phyloP scores from a whole-genome alignment of 2,329 filamentous ascomycete species.

The Geoglossum cookeanum region DNA sequence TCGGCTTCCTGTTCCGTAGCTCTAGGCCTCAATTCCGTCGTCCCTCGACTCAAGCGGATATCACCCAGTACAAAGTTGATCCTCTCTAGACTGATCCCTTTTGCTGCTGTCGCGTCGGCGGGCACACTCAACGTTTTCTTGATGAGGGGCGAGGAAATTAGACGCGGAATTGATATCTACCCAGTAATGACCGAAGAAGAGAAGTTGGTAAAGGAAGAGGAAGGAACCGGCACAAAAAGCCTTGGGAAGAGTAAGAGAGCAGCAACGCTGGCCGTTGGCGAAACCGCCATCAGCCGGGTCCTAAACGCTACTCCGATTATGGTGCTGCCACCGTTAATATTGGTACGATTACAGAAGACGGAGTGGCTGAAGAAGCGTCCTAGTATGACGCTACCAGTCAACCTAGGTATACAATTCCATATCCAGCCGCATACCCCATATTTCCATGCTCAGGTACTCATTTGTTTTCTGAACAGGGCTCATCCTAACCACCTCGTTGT shows the following conservation, averaged over 20 bases:
- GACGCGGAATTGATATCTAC: slow-evolving; percentile 80
- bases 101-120: slow-evolving; percentile 82
- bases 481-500: slow-evolving; percentile 71
- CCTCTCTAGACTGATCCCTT: slow-evolving; percentile 76
- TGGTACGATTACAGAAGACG: slow-evolving; percentile 68
- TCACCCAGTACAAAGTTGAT: slow-evolving; percentile 57
- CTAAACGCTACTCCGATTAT: slow-evolving; percentile 94
- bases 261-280: slow-evolving; percentile 71
- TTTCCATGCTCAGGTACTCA: neutral
- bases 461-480: slow-evolving; percentile 26
- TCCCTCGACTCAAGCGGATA: slow-evolving; percentile 63
- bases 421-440: neutral
- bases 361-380: slow-evolving; percentile 66
- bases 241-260: slow-evolving; percentile 79
- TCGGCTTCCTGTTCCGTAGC: slow-evolving; percentile 87
- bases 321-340: slow-evolving; percentile 74
- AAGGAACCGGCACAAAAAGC: slow-evolving; percentile 45
- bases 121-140: slow-evolving; percentile 90
- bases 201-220: slow-evolving; percentile 42
- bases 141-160: slow-evolving; percentile 93
- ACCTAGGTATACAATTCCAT: slow-evolving; percentile 37
- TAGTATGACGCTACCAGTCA: slow-evolving; percentile 59
- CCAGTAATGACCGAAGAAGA: slow-evolving; percentile 57
- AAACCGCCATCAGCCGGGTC: slow-evolving; percentile 81
- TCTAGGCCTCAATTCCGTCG: slow-evolving; percentile 73